A percentile compares a stretch with the other conserved stretches of the same genome.
These are phyloP conservation scores for Candida ascalaphidarum DNA, from an alignment of 805 yeast genomes.

Conservation along the genomic window DNA sequence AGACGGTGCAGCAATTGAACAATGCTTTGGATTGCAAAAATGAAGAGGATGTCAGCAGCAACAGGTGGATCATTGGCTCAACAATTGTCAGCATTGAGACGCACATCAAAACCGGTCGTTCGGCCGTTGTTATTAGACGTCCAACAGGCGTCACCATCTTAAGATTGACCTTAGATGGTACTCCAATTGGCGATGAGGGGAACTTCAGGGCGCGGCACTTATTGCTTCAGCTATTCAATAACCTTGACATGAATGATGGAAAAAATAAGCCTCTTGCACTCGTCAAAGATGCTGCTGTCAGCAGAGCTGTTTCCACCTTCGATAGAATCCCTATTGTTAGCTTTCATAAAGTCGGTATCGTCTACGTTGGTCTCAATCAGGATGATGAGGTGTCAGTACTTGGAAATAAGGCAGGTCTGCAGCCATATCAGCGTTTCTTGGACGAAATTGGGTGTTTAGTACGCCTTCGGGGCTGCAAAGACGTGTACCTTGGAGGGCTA, in stretches of 20 bases:
- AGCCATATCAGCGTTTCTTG: conserved; percentile 51
- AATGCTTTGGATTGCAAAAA: conserved; percentile 2
- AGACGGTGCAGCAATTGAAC: conserved; percentile 3
- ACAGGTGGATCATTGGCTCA: conserved; percentile 56
- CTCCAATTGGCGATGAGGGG: conserved; percentile 1
- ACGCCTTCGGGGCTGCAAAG: conserved; percentile 44
- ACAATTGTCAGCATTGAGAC: conserved; percentile 52
- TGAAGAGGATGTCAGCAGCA: conserved; percentile 9
- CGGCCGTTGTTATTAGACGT: conserved; percentile 45
- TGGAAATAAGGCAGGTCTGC: conserved; percentile 56
- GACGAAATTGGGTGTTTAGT: conserved; percentile 51
- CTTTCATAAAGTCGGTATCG: conserved; percentile 69
- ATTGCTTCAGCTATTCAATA: conserved; percentile 43
- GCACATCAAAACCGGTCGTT: conserved; percentile 40
- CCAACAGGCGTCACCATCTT: conserved; percentile 58
- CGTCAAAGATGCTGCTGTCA: conserved; percentile 37
- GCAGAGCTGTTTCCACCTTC: conserved; percentile 46
- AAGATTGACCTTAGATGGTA: conserved; percentile 31
- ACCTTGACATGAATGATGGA: conserved; percentile 24
- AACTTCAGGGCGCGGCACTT: conserved; percentile 22
- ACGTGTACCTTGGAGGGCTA: conserved; percentile 67
- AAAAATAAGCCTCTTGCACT: conserved; percentile 40
- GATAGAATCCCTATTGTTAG: conserved; percentile 75
- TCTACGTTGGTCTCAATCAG: conserved; percentile 69
- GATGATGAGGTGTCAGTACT: conserved; percentile 54